Evolutionary conservation across 441 rosid species (phyloP).

Genomic region (Gossypium gossypioides): DNA sequence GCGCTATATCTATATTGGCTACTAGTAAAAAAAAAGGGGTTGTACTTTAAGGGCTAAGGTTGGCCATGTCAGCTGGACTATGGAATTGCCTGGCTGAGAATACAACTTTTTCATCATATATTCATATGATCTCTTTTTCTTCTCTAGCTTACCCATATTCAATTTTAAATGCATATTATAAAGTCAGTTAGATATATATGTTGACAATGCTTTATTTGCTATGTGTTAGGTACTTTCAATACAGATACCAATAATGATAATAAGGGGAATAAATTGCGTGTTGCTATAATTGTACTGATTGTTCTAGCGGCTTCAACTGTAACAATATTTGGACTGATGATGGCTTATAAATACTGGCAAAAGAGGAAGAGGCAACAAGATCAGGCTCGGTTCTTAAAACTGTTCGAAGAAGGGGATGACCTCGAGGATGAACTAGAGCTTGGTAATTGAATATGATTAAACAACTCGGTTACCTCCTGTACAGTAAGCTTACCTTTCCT

Average conservation of each 20-base stretch:
- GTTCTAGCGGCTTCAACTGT: slow-evolving; percentile 32
- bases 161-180: background rate
- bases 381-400: slow-evolving; percentile 77
- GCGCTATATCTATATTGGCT: background rate
- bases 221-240: slow-evolving; percentile 24
- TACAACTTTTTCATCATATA: background rate
- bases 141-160: background rate
- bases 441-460: slow-evolving; percentile 25
- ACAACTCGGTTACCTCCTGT: slow-evolving; percentile 18
- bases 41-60: background rate
- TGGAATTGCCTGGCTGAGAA: background rate
- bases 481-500: slow-evolving; percentile 21
- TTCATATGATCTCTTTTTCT: background rate
- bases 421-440: slow-evolving; percentile 80
- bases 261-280: slow-evolving; percentile 27
- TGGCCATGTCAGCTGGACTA: background rate
- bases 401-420: slow-evolving; percentile 86
- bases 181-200: background rate
- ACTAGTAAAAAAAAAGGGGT: background rate
- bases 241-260: slow-evolving; percentile 18
- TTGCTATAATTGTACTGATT: slow-evolving; percentile 36
- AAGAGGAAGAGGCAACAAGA: slow-evolving; percentile 73
- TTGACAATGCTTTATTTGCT: background rate
- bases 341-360: slow-evolving; percentile 44
- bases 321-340: slow-evolving; percentile 34